Evolutionary conservation across 169 alveolate genomes (phyloP).

Genomic region (Cryptosporidium felis): DNA sequence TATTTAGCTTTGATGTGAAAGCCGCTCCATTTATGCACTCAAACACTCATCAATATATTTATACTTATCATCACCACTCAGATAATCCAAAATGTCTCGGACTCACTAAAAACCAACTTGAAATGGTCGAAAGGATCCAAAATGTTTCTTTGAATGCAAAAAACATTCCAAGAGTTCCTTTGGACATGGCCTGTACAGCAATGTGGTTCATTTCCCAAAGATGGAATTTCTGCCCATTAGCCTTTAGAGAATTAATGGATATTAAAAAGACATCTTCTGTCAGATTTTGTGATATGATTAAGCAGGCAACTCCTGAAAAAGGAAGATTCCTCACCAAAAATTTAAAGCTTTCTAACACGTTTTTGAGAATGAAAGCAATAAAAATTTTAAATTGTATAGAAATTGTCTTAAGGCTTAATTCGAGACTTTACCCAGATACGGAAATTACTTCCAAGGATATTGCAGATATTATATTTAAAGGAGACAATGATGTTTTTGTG

Average conservation of each 20-base stretch:
- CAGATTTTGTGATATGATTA: conserved; percentile 21
- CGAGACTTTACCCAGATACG: conserved; percentile 22
- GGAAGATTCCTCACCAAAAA: conserved; percentile 4
- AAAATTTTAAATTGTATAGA: conserved; percentile 22
- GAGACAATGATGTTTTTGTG: conserved; percentile 24
- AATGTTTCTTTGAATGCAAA: conserved; percentile 5
- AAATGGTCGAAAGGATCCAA: conserved; percentile 25
- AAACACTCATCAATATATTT: conserved; percentile 33
- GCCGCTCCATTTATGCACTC: conserved; percentile 71
- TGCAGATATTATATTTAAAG: conserved; percentile 42
- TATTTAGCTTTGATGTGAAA: conserved; percentile 44
- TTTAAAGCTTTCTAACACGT: neutral
- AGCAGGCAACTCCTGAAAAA: neutral
- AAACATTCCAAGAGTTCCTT: conserved; percentile 17
- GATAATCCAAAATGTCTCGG: conserved; percentile 60
- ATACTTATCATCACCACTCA: conserved; percentile 26
- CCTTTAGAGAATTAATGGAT: conserved; percentile 5
- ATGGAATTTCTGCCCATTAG: conserved; percentile 47
- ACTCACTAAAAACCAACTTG: conserved; percentile 21
- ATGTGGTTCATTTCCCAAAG: conserved; percentile 70
- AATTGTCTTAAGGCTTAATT: conserved; percentile 23
- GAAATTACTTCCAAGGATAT: conserved; percentile 53
- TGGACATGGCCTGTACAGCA: conserved; percentile 57
- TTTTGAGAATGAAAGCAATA: conserved; percentile 8
- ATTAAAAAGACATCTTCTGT: neutral